Evolutionary conservation across 805 yeast species (phyloP).

Genomic region (Scheffersomyces ergatensis): DNA sequence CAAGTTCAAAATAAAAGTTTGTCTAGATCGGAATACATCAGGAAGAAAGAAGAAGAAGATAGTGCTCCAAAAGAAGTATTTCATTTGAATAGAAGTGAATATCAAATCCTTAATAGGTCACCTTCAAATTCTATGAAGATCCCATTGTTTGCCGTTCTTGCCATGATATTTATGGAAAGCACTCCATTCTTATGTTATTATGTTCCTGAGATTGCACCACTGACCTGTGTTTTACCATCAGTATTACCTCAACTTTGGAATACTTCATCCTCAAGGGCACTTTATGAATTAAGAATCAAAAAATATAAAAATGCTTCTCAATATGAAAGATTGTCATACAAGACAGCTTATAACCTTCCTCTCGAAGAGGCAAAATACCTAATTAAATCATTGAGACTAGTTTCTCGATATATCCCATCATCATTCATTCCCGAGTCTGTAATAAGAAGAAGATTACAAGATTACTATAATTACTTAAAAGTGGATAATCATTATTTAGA

Average conservation of each 20-base stretch:
- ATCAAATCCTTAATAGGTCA: constrained; percentile 50
- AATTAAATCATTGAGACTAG: constrained; percentile 34
- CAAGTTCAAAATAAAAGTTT: constrained; percentile 34
- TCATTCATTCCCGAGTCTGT: constrained; percentile 34
- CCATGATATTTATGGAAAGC: constrained; percentile 50
- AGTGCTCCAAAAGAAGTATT: constrained; percentile 12
- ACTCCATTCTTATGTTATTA: constrained; percentile 53
- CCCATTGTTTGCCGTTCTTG: constrained; percentile 49
- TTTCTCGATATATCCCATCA: constrained; percentile 38
- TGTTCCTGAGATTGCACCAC: constrained; percentile 56
- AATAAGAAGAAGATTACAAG: constrained; percentile 33
- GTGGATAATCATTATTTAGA: constrained; percentile 52
- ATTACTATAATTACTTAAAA: constrained; percentile 41
- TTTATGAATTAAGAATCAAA: constrained; percentile 7
- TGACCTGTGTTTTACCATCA: constrained; percentile 54
- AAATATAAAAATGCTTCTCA: no score
- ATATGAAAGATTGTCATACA: constrained; percentile 21
- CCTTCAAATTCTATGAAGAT: constrained; percentile 48
- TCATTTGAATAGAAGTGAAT: constrained; percentile 47
- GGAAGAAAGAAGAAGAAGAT: not conserved
- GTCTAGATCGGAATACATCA: no score
- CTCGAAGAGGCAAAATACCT: constrained; percentile 33
- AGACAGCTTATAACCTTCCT: constrained; percentile 49
- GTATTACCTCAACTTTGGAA: constrained; percentile 37
- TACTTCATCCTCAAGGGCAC: constrained; percentile 4